phyloP scores from a whole-genome alignment of 2,329 filamentous ascomycete species.

The Furcasterigmium sp. region DNA sequence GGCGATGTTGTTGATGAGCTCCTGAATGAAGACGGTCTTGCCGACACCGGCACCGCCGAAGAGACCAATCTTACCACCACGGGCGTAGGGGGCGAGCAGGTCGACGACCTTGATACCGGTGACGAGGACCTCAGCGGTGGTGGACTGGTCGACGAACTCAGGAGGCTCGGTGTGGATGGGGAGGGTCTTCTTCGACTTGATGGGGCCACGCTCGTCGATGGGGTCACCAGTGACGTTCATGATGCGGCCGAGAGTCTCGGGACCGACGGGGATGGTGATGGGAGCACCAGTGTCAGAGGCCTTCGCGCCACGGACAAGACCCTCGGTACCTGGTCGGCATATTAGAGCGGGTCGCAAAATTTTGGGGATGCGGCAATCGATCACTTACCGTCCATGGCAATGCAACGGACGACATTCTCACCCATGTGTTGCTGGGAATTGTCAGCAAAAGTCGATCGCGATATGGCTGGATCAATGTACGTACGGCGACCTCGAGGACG shows the following conservation, averaged over 20 bases:
- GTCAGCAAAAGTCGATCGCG: constrained; percentile 27
- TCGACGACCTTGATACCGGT: constrained; percentile 99
- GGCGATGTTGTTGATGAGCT: constrained; percentile 99
- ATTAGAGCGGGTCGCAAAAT: constrained; percentile 12
- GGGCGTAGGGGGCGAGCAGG: constrained; percentile 95
- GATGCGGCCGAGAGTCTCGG: constrained; percentile 93
- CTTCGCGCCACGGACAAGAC: constrained; percentile 89
- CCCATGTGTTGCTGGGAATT: constrained; percentile 87
- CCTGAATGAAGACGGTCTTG: constrained; percentile 99
- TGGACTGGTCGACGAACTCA: constrained; percentile 91
- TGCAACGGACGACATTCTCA: constrained; percentile 97
- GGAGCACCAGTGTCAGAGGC: constrained; percentile 86
- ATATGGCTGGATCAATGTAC: constrained; percentile 17
- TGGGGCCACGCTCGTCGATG: constrained; percentile 97
- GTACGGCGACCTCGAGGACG: constrained; percentile 92
- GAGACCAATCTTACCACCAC: constrained; percentile 99
- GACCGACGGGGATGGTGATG: constrained; percentile 94
- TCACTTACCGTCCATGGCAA: constrained; percentile 97
- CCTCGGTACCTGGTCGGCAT: constrained; percentile 81
- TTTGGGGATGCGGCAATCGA: constrained; percentile 8
- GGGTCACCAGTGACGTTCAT: constrained; percentile 99
- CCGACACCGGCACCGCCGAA: constrained; percentile 99
- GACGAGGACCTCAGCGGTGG: constrained; percentile 89
- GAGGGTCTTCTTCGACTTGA: constrained; percentile 82
- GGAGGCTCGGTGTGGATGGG: constrained; percentile 96